These are phyloP conservation scores for Ogataea hybrid DNA, from an alignment of 1,139 yeast genomes.

Conservation along the genomic window DNA sequence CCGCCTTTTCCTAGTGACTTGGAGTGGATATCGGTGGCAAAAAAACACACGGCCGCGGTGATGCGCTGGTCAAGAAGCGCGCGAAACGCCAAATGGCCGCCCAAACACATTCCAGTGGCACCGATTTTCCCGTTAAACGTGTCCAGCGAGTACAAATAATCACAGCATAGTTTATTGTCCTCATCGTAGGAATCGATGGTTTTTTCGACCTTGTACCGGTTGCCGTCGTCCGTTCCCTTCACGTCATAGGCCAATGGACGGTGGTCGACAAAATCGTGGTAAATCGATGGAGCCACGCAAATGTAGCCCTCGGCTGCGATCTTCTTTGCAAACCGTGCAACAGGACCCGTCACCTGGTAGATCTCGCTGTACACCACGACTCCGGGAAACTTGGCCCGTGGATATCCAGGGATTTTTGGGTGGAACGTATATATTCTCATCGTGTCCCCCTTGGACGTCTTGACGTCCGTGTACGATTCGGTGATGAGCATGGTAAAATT, in stretches of 20 bases:
- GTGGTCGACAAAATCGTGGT: conserved; percentile 67
- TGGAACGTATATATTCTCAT: conserved; percentile 66
- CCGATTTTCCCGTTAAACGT: too few species aligned
- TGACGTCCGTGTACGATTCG: conserved; percentile 63
- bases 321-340: conserved; percentile 69
- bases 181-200: conserved; percentile 75
- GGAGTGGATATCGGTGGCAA: too few species aligned
- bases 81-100: too few species aligned
- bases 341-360: conserved; percentile 79
- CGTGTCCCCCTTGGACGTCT: conserved; percentile 64
- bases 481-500: conserved; percentile 55
- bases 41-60: too few species aligned
- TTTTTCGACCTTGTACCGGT: conserved; percentile 62
- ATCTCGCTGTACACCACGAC: conserved; percentile 79
- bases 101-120: too few species aligned
- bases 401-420: conserved; percentile 70
- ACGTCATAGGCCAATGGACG: conserved; percentile 69
- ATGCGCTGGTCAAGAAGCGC: too few species aligned
- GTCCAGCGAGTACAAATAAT: too few species aligned
- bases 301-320: conserved; percentile 81
- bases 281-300: conserved; percentile 74
- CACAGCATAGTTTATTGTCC: conserved; percentile 63
- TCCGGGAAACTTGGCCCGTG: conserved; percentile 75
- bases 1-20: too few species aligned
- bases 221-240: conserved; percentile 76